Percentiles rank a stretch among this genome's conserved stretches.
Evolutionary conservation across 1,139 yeast genomes (phyloP).

Genomic region (Diutina neorugosa): DNA sequence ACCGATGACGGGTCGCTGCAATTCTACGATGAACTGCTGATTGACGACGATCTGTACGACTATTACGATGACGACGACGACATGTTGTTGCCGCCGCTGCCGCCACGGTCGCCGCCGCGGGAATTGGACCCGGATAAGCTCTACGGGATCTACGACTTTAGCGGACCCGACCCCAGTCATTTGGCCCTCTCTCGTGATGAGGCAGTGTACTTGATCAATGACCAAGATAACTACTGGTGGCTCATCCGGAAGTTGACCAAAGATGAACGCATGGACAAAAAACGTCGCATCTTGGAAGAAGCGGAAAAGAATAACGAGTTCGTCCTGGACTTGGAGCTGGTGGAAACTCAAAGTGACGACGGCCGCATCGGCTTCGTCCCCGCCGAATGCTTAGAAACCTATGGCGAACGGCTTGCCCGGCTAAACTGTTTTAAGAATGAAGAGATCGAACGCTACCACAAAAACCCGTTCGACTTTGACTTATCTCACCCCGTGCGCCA

Average conservation of each 20-base stretch:
- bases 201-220: slow-evolving; percentile 71
- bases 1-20: slow-evolving; percentile 4
- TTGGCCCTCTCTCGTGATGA: slow-evolving; percentile 73
- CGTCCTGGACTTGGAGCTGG: slow-evolving; percentile 15
- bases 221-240: slow-evolving; percentile 97
- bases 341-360: slow-evolving; percentile 26
- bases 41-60: slow-evolving; percentile 6
- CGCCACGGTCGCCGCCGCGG: slow-evolving; percentile 72
- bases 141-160: slow-evolving; percentile 78
- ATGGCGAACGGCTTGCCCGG: slow-evolving; percentile 82
- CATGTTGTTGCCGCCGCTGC: slow-evolving; percentile 37
- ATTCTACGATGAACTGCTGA: slow-evolving; percentile 2
- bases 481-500: slow-evolving; percentile 1
- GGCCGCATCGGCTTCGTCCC: slow-evolving; percentile 84
- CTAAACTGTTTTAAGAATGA: slow-evolving; percentile 89
- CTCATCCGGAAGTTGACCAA: slow-evolving; percentile 54
- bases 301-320: slow-evolving; percentile 10
- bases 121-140: slow-evolving; percentile 77
- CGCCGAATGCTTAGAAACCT: slow-evolving; percentile 89
- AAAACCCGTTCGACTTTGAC: slow-evolving; percentile 3
- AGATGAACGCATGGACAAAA: slow-evolving; percentile 16
- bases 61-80: slow-evolving; percentile 12
- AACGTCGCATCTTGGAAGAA: slow-evolving; percentile 6
- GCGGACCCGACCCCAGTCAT: slow-evolving; percentile 92
- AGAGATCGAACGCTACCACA: slow-evolving; percentile 37